Evolutionary conservation across 495 filamentous ascomycete genomes (phyloP).

Genomic region (Aspergillus steynii): DNA sequence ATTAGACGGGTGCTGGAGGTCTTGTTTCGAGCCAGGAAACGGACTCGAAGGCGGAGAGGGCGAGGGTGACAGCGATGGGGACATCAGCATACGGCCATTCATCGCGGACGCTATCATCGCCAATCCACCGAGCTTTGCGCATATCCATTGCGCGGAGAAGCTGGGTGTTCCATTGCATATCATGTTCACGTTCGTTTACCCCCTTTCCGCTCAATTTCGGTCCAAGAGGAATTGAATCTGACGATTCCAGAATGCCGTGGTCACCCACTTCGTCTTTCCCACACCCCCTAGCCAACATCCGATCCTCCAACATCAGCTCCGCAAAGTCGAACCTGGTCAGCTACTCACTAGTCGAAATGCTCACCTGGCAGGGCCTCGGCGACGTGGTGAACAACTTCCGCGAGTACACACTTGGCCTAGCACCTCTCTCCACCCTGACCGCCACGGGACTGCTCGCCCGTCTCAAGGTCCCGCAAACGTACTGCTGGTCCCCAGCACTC

Average conservation of each 20-base stretch:
- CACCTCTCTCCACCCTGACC: constrained; percentile 65
- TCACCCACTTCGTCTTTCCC: constrained; percentile 54
- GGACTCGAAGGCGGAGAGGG: constrained; percentile 58
- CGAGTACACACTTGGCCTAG: constrained; percentile 62
- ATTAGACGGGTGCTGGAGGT: not conserved
- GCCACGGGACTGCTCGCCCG: constrained; percentile 65
- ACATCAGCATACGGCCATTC: constrained; percentile 57
- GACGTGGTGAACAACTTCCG: constrained; percentile 76
- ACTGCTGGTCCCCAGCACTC: constrained; percentile 58
- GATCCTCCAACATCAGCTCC: constrained; percentile 51
- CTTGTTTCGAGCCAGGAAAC: not conserved
- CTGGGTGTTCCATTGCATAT: constrained; percentile 77
- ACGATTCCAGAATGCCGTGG: constrained; percentile 58
- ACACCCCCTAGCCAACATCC: constrained; percentile 58
- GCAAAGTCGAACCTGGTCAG: constrained; percentile 70
- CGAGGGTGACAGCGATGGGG: constrained; percentile 29
- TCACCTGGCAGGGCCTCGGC: constrained; percentile 81
- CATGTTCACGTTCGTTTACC: constrained; percentile 70
- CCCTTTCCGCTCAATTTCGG: not conserved
- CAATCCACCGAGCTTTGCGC: constrained; percentile 81
- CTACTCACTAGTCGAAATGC: constrained; percentile 76
- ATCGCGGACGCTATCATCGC: constrained; percentile 83
- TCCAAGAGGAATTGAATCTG: not conserved
- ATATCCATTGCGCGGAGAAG: constrained; percentile 78
- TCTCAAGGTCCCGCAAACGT: constrained; percentile 73